Conservation (phyloP, 169 alveolate genomes). For the Cryptosporidium ubiquitum region DNA sequence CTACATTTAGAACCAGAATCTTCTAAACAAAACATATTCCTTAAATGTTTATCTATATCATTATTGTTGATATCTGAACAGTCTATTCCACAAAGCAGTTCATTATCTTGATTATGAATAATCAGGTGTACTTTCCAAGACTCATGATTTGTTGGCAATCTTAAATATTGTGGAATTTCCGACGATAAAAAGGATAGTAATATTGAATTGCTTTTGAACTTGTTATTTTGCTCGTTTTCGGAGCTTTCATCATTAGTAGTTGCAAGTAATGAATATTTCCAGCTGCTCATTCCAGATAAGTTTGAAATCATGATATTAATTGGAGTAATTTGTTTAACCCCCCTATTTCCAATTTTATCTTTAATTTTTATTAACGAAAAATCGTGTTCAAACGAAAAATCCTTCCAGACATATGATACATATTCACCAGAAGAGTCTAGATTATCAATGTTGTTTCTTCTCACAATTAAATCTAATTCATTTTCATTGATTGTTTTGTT, state of each 20-base stretch:
- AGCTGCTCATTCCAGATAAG: neutral
- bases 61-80: neutral
- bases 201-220: neutral
- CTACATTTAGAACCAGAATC: neutral
- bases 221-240: neutral
- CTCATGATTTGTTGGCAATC: conserved; percentile 29
- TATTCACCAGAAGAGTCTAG: neutral
- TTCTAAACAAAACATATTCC: conserved; percentile 33
- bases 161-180: conserved; percentile 43
- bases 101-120: conserved; percentile 46
- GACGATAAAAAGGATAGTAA: conserved; percentile 49
- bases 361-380: conserved; percentile 21
- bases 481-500: conserved; percentile 7
- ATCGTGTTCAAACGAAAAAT: conserved; percentile 24
- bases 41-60: neutral
- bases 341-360: neutral
- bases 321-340: conserved; percentile 17
- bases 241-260: neutral
- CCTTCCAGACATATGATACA: conserved; percentile 57
- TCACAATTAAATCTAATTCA: conserved; percentile 14
- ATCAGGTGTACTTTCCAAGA: conserved; percentile 41
- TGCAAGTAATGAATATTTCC: conserved; percentile 55
- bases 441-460: conserved; percentile 35
- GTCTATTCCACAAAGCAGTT: conserved; percentile 43
- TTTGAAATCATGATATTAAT: conserved; percentile 27